phyloP scores from a whole-genome alignment of 2,329 filamentous ascomycete species.

The Calonectria pteridis region DNA sequence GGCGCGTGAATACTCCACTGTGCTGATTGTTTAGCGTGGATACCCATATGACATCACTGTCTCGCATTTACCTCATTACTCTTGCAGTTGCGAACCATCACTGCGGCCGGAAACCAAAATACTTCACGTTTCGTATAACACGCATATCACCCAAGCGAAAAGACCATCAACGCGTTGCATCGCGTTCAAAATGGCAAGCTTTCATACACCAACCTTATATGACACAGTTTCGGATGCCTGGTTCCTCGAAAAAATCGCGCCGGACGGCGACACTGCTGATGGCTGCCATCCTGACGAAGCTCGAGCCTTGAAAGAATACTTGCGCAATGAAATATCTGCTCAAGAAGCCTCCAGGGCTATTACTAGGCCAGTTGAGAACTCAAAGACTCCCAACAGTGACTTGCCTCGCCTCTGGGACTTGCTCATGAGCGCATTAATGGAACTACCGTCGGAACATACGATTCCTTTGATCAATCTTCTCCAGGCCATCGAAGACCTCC shows the following conservation, averaged over 20 bases:
- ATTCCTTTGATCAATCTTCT: not conserved
- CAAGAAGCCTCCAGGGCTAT: not conserved
- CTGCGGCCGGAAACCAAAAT: not conserved
- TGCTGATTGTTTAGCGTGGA: not conserved
- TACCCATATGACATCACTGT: not conserved
- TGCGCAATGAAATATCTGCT: not conserved
- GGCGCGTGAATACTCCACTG: too few relatives aligned
- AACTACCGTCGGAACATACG: not conserved
- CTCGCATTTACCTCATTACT: not conserved
- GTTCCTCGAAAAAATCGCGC: not conserved
- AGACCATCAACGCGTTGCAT: too few relatives aligned
- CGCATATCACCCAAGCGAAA: not conserved
- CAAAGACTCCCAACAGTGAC: not conserved
- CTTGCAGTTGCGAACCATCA: not conserved
- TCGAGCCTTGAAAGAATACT: not conserved
- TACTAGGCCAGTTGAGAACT: not conserved
- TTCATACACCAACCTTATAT: not conserved
- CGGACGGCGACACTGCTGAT: not conserved
- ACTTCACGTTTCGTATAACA: not conserved
- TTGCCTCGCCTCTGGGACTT: not conserved
- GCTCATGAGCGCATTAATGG: not conserved
- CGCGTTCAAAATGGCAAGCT: not conserved
- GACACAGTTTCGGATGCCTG: not conserved
- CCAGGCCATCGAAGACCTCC: not conserved
- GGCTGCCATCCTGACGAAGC: not conserved